Base-by-base conservation (phyloP, 768 basidiomycete genomes). In the Boletus vinaceobasis region DNA sequence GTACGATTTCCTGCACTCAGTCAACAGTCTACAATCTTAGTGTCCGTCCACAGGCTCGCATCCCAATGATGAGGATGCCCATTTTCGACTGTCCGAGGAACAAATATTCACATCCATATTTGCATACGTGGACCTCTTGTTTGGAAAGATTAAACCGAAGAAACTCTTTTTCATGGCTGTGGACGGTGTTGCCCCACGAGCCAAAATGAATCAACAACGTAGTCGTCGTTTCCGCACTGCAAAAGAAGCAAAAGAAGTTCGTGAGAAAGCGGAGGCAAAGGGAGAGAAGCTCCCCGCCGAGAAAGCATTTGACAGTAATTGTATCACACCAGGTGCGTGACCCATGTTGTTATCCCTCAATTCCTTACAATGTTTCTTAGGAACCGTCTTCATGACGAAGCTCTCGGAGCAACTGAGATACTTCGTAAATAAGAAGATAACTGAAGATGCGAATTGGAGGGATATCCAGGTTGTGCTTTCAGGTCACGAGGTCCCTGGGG, bases 181-280 rank as follows among this genome's bases (percentile, higher is more conserved):
- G 43, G 97, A 98, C 69, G 96, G 96, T 45, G 95, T 98, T 14
- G 96, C 96, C 0, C 96, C 96, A 5, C 78, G 96, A 43, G 96
- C 96, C 33, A 98, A 99, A 81, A 97, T 98, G 96, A 99, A 99
- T 69, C 96, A 98, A 72, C 96, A 98, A 68, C 86, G 96, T 19
- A 87, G 89, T 68, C 79, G 96, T 37, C 85, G 95, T 43, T 99
- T 98, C 76, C 78, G 96, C 52, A 93, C 95, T 0, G 95, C 95
- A 7, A 93, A 89, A 73, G 96, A 98, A 71, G 90, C 88, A 3
- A 87, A 81, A 62, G 93, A 98, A 70, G 74, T 89, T 35, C 76
- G 87, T 55, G 90, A 92, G 73, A 92, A 89, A 74, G 97, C 96
- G 2, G 81, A 85, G 69, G 75, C 80, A 48, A 93, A 90, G 61